Conservation (phyloP, 2,329 filamentous ascomycete genomes). For the Claviceps humidiphila region DNA sequence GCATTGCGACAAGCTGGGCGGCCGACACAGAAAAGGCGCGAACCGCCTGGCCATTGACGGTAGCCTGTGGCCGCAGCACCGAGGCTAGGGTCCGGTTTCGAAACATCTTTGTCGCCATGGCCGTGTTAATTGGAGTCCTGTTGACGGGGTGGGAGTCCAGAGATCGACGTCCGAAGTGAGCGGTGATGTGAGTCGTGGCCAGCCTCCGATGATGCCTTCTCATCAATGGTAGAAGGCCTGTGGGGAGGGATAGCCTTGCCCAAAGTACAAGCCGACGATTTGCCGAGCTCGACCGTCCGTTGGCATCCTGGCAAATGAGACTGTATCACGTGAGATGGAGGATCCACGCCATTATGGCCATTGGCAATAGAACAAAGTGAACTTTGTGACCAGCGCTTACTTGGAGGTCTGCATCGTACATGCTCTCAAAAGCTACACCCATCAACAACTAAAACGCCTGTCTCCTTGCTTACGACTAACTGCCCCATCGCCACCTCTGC, state of each 20-base stretch:
- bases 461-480: constrained; percentile 12
- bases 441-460: constrained; percentile 1
- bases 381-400: constrained; percentile 11
- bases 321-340: constrained; percentile 2
- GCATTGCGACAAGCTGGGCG: constrained; percentile 37
- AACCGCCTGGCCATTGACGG: constrained; percentile 26
- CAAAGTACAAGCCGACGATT: constrained; percentile 14
- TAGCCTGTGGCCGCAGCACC: constrained; percentile 37
- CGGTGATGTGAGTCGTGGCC: background rate
- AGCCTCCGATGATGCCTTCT: background rate
- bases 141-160: constrained; percentile 22
- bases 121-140: constrained; percentile 28
- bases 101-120: constrained; percentile 49
- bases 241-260: background rate
- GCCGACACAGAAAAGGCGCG: constrained; percentile 39
- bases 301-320: background rate
- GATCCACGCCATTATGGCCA: background rate
- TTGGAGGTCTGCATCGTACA: constrained; percentile 7
- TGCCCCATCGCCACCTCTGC: background rate
- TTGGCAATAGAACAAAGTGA: background rate
- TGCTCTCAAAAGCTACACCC: constrained; percentile 10
- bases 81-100: constrained; percentile 43
- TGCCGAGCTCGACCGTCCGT: constrained; percentile 12
- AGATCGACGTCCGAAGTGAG: background rate
- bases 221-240: background rate